Percentiles rank a stretch among this genome's conserved stretches.
phyloP scores from a whole-genome alignment of 306 rosid genomes.

The Vicia villosa region DNA sequence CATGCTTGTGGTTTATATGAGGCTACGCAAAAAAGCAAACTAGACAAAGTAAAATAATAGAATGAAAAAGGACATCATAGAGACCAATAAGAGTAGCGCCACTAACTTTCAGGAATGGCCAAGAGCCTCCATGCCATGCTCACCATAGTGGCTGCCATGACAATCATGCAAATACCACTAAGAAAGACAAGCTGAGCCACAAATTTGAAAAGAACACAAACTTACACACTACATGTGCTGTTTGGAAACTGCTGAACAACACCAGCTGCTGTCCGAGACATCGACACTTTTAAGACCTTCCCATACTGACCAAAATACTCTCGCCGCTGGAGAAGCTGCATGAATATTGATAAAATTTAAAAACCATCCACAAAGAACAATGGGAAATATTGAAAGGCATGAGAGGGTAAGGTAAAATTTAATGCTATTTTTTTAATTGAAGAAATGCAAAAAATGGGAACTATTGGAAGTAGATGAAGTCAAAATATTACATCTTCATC shows the following conservation, averaged over 20 bases:
- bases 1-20: no score
- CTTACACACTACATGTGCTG: slow-evolving; percentile 99
- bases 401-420: slow-evolving; percentile 1
- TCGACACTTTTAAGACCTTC: slow-evolving; percentile 91
- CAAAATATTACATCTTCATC: slow-evolving; percentile 83
- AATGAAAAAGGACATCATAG: background rate
- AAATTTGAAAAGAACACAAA: slow-evolving; percentile 21
- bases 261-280: slow-evolving; percentile 98
- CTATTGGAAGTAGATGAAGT: background rate
- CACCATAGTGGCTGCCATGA: slow-evolving; percentile 7
- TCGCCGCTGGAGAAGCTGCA: slow-evolving; percentile 83
- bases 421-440: background rate
- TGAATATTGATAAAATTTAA: slow-evolving; percentile 11
- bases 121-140: background rate
- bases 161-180: slow-evolving; percentile 4
- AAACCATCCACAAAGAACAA: background rate
- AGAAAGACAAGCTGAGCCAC: slow-evolving; percentile 1
- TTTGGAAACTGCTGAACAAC: slow-evolving; percentile 94
- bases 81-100: slow-evolving; percentile 5
- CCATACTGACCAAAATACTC: slow-evolving; percentile 99
- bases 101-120: slow-evolving; percentile 3
- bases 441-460: background rate
- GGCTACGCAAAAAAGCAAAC: no score
- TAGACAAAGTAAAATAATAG: no score
- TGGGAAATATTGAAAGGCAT: background rate